These are phyloP conservation scores for Telopea speciosissima DNA, from an alignment of 177 flowering plant genomes.

Conservation along the genomic window DNA sequence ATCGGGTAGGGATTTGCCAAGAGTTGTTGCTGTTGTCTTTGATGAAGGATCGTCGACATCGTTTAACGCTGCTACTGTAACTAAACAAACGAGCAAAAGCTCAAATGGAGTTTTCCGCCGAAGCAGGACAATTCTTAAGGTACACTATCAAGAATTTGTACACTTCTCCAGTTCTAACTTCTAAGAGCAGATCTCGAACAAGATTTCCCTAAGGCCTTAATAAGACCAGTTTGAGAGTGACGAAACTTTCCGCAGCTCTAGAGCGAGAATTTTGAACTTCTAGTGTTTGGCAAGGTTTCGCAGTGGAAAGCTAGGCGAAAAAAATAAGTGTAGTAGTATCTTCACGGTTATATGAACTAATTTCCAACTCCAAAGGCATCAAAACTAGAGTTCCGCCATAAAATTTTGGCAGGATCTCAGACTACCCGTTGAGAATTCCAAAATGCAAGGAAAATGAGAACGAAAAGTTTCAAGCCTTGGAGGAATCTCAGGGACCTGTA, in stretches of 20 bases:
- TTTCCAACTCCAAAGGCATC: background rate
- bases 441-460: no score
- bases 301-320: no score
- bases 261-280: background rate
- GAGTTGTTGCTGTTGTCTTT: constrained; percentile 34
- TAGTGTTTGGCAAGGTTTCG: background rate
- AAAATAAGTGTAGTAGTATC: background rate
- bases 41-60: constrained; percentile 56
- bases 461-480: background rate
- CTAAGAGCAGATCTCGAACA: background rate
- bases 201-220: no score
- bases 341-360: background rate
- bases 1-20: constrained; percentile 24
- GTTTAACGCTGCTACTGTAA: background rate
- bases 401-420: background rate
- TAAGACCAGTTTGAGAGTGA: no score
- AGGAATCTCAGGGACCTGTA: background rate
- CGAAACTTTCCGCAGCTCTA: background rate
- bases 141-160: background rate
- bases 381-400: background rate
- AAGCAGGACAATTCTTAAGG: background rate
- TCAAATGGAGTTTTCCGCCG: background rate
- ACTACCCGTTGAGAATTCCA: background rate
- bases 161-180: background rate
- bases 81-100: background rate